phyloP scores from a whole-genome alignment of 805 yeast genomes.

The Candida tibetensis region DNA sequence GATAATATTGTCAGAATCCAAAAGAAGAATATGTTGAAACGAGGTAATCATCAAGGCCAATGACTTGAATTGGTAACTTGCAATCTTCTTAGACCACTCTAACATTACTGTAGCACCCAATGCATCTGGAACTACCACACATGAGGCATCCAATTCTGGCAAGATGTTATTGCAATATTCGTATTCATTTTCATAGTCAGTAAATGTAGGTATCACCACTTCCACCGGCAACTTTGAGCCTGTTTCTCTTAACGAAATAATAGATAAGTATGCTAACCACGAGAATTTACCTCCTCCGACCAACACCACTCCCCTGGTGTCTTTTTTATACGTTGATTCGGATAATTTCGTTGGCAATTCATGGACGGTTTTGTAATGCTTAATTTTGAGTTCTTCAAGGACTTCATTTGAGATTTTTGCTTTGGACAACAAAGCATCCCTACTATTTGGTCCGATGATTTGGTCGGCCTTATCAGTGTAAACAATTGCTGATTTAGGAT shows the following conservation, averaged over 20 bases:
- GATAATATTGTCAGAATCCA: conserved; percentile 36
- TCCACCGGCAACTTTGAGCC: conserved; percentile 42
- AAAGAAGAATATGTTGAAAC: conserved; percentile 30
- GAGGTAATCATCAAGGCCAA: conserved; percentile 44
- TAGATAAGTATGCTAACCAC: conserved; percentile 34
- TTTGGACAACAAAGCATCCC: conserved; percentile 23
- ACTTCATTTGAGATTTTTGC: conserved; percentile 24
- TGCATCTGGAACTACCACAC: conserved; percentile 47
- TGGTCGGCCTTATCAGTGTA: conserved; percentile 19
- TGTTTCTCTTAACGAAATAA: conserved; percentile 30
- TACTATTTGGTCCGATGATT: conserved; percentile 18
- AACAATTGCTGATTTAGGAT: conserved; percentile 17
- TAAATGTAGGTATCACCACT: conserved; percentile 32
- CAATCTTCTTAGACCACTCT: conserved; percentile 38
- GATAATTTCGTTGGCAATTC: conserved; percentile 20
- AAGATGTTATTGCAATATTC: conserved; percentile 47
- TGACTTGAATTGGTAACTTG: conserved; percentile 68
- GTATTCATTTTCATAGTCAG: conserved; percentile 30
- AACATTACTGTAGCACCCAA: conserved; percentile 52
- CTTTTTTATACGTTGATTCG: conserved; percentile 18
- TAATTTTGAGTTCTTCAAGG: conserved; percentile 18
- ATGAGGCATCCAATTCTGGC: conserved; percentile 61
- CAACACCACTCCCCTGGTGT: conserved; percentile 29
- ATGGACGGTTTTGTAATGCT: conserved; percentile 19
- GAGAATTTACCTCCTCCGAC: conserved; percentile 37